Evolutionary conservation across 2,329 filamentous ascomycete genomes (phyloP).

Genomic region (Setomelanomma holmii): DNA sequence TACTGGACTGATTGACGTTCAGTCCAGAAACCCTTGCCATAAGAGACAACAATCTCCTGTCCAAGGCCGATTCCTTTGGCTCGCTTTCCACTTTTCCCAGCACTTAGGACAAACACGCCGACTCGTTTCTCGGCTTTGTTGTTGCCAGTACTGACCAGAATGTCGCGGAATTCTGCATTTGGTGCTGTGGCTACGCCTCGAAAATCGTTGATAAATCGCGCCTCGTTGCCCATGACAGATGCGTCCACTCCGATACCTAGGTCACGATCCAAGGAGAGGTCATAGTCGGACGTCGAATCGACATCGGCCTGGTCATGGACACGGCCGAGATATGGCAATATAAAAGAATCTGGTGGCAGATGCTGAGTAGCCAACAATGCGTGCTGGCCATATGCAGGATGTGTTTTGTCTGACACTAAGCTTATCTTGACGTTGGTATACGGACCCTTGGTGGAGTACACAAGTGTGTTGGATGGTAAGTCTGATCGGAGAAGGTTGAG

Average conservation of each 20-base stretch:
- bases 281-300: conserved; percentile 57
- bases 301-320: conserved; percentile 54
- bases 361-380: conserved; percentile 57
- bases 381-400: conserved; percentile 57
- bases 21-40: conserved; percentile 61
- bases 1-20: conserved; percentile 34
- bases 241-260: conserved; percentile 58
- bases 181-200: conserved; percentile 53
- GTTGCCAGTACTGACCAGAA: conserved; percentile 45
- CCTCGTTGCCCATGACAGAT: conserved; percentile 58
- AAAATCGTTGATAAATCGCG: conserved; percentile 63
- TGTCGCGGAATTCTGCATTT: conserved; percentile 54
- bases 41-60: conserved; percentile 61
- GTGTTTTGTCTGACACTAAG: conserved; percentile 49
- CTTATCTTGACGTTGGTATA: conserved; percentile 52
- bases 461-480: conserved; percentile 18
- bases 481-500: conserved; percentile 30
- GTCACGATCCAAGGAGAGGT: conserved; percentile 59
- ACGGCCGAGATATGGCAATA: conserved; percentile 59
- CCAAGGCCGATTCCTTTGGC: conserved; percentile 56
- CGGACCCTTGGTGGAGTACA: conserved; percentile 31
- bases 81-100: conserved; percentile 57
- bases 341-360: conserved; percentile 54
- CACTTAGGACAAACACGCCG: conserved; percentile 58
- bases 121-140: conserved; percentile 56